Conservation (phyloP, 495 filamentous ascomycete genomes). For the Tuber borchii region DNA sequence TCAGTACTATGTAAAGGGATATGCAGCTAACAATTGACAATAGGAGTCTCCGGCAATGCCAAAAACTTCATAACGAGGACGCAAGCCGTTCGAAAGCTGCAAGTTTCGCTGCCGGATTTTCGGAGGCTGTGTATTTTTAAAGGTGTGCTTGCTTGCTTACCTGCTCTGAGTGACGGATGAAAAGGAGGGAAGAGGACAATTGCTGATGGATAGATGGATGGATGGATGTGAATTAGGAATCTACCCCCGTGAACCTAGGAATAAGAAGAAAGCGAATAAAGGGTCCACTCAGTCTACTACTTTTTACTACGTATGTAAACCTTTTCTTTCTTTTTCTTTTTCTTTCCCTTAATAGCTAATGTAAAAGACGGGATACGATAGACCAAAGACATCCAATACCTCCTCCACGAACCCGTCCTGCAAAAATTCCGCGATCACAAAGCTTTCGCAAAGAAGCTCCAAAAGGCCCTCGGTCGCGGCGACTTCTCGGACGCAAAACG, state of each 20-base stretch:
- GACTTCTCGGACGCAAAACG: conserved; percentile 76
- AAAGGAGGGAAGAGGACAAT: not conserved
- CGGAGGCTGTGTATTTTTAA: conserved; percentile 98
- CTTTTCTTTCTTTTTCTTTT: conserved; percentile 48
- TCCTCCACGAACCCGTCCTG: conserved; percentile 93
- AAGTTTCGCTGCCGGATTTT: conserved; percentile 94
- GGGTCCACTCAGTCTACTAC: conserved; percentile 82
- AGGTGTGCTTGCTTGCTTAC: conserved; percentile 47
- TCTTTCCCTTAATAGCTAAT: conserved; percentile 77
- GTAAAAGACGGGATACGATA: conserved; percentile 54
- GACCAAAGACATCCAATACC: conserved; percentile 94
- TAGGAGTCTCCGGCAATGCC: conserved; percentile 81
- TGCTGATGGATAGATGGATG: too few species aligned
- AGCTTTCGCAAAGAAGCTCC: conserved; percentile 91
- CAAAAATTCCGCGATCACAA: conserved; percentile 96
- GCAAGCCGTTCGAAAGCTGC: conserved; percentile 92
- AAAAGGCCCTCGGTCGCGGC: conserved; percentile 77
- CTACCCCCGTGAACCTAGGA: conserved; percentile 91
- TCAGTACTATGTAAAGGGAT: conserved; percentile 8
- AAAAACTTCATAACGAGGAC: conserved; percentile 98
- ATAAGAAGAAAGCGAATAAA: conserved; percentile 93
- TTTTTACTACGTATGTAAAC: conserved; percentile 97
- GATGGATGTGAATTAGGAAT: conserved; percentile 54
- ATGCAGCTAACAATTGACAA: conserved; percentile 26
- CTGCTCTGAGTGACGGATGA: not conserved